A percentile compares a stretch with the other conserved stretches of the same genome.
phyloP scores from a whole-genome alignment of 495 filamentous ascomycete genomes.

The Opeltia flavorubescens region DNA sequence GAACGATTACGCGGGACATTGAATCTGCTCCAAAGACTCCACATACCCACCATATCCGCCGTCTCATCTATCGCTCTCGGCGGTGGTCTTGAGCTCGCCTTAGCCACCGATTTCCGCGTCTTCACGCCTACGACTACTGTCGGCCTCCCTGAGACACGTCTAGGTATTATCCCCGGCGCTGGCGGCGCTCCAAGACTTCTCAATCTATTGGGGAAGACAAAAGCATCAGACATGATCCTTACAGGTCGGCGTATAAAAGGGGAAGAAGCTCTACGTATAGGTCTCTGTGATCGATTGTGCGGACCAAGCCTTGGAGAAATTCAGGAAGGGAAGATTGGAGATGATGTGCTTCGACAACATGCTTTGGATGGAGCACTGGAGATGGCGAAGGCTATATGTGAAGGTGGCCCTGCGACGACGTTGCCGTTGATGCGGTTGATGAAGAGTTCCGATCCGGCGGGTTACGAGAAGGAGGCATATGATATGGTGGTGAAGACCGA shows the following conservation, averaged over 20 bases:
- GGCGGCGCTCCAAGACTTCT: slow-evolving; percentile 84
- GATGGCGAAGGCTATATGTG: slow-evolving; percentile 67
- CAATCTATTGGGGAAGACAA: slow-evolving; percentile 52
- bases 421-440: slow-evolving; percentile 61
- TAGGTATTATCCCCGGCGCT: slow-evolving; percentile 89
- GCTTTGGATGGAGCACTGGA: slow-evolving; percentile 61
- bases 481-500: slow-evolving; percentile 63
- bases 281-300: slow-evolving; percentile 71
- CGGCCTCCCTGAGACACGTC: slow-evolving; percentile 75
- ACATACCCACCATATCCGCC: slow-evolving; percentile 79
- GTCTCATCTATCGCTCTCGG: slow-evolving; percentile 72
- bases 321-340: slow-evolving; percentile 22
- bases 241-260: slow-evolving; percentile 71
- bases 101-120: slow-evolving; percentile 75
- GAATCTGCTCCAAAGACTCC: slow-evolving; percentile 48
- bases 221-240: slow-evolving; percentile 71
- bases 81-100: slow-evolving; percentile 81
- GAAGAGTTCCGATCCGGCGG: slow-evolving; percentile 36
- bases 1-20: slow-evolving; percentile 58
- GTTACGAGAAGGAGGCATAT: slow-evolving; percentile 66
- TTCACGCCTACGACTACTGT: slow-evolving; percentile 58
- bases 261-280: slow-evolving; percentile 69
- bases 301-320: slow-evolving; percentile 40
- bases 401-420: slow-evolving; percentile 72
- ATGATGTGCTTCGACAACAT: slow-evolving; percentile 42